Evolutionary conservation across 2,329 filamentous ascomycete species (phyloP).

Genomic region (Coleophoma cylindrospora): DNA sequence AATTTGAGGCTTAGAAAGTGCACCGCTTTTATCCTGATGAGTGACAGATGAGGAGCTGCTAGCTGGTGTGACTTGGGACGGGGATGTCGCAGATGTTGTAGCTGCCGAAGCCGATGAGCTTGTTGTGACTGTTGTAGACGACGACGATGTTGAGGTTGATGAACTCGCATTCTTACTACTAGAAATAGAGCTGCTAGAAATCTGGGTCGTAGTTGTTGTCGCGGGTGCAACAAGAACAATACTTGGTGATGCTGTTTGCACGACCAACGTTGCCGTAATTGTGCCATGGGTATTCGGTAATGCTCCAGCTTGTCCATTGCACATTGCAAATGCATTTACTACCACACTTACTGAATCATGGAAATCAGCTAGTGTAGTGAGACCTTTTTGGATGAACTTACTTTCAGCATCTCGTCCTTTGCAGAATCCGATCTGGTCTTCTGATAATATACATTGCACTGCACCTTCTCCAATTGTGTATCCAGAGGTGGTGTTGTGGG

Average conservation of each 20-base stretch:
- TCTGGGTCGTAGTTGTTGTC: constrained; percentile 9
- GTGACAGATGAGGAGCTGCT: not conserved
- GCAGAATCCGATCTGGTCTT: constrained; percentile 46
- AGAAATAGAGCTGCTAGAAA: not conserved
- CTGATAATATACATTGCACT: constrained; percentile 59
- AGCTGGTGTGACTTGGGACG: constrained; percentile 7
- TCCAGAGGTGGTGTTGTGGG: constrained; percentile 49
- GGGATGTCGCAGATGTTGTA: constrained; percentile 13
- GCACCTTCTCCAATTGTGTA: constrained; percentile 70
- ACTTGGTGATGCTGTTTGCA: constrained; percentile 30
- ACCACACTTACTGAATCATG: constrained; percentile 33
- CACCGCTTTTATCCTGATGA: not conserved
- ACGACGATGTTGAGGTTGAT: constrained; percentile 11
- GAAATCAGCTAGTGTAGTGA: constrained; percentile 11
- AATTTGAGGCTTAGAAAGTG: constrained; percentile 37
- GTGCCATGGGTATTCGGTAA: constrained; percentile 52
- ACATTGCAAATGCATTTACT: constrained; percentile 53
- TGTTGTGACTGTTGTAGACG: constrained; percentile 5
- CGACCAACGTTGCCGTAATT: constrained; percentile 51
- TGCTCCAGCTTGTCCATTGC: constrained; percentile 42
- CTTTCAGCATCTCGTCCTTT: constrained; percentile 32
- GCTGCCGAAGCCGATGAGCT: constrained; percentile 8
- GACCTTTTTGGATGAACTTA: constrained; percentile 5
- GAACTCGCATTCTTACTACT: not conserved
- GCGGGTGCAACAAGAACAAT: constrained; percentile 24